Conservation (phyloP, 768 basidiomycete genomes). For the Leccinum subtestaceum region DNA sequence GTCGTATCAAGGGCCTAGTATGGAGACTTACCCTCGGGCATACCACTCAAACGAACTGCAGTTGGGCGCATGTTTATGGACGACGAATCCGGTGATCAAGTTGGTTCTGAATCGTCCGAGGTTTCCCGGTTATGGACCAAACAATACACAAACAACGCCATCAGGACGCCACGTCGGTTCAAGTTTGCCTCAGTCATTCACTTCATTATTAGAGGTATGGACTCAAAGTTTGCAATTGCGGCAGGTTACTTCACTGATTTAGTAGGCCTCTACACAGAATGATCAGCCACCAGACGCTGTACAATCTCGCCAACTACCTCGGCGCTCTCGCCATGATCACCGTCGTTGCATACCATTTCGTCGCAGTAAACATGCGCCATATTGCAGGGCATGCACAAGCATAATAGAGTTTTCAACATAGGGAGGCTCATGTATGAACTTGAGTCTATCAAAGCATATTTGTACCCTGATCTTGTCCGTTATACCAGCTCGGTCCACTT, state of each 20-base stretch:
- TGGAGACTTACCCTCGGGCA: constrained; percentile 73
- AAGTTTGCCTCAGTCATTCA: neutral
- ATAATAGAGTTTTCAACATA: neutral
- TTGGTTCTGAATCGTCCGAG: constrained; percentile 15
- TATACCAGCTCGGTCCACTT: neutral
- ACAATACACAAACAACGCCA: constrained; percentile 32
- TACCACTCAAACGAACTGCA: constrained; percentile 62
- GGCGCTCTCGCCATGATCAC: constrained; percentile 85
- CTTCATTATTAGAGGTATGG: constrained; percentile 15
- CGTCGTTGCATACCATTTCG: constrained; percentile 85
- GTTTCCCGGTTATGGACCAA: constrained; percentile 32
- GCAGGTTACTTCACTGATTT: neutral
- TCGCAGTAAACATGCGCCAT: constrained; percentile 75
- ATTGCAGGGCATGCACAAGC: constrained; percentile 29
- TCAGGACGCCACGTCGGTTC: neutral
- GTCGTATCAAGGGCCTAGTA: neutral
- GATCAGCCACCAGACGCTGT: constrained; percentile 81
- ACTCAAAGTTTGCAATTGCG: neutral
- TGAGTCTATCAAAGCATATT: neutral
- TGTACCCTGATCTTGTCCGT: neutral
- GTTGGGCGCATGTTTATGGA: constrained; percentile 43
- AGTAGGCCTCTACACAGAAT: constrained; percentile 36
- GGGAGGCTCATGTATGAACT: neutral
- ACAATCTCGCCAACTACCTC: constrained; percentile 77
- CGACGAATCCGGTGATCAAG: constrained; percentile 6